These are phyloP conservation scores for Fusarium sp. DNA, from an alignment of 2,329 filamentous ascomycete species.

Conservation along the genomic window DNA sequence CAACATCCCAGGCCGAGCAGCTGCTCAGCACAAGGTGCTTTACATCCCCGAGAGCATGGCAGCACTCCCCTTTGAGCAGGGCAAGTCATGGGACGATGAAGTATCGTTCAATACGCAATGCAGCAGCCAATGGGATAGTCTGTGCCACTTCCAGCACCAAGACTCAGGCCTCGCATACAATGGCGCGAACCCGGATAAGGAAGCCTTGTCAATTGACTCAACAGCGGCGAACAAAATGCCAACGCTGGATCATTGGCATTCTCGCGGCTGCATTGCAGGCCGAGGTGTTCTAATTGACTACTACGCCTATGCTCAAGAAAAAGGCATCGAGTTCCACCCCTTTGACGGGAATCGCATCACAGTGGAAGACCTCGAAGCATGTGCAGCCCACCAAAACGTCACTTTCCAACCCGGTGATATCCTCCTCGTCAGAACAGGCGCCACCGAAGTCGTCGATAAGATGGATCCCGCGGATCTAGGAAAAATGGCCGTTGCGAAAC, in stretches of 20 bases:
- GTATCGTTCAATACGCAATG: conserved; percentile 68
- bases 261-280: conserved; percentile 44
- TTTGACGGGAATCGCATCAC: conserved; percentile 67
- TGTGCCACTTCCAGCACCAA: conserved; percentile 60
- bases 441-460: conserved; percentile 68
- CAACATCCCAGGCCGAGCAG: conserved; percentile 28
- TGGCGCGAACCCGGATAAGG: conserved; percentile 56
- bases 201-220: conserved; percentile 46
- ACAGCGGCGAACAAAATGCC: conserved; percentile 47
- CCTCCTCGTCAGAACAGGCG: conserved; percentile 74
- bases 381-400: conserved; percentile 70
- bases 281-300: conserved; percentile 71
- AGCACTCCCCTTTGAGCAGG: conserved; percentile 30
- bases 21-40: conserved; percentile 54
- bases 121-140: conserved; percentile 69
- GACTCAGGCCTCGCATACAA: conserved; percentile 64
- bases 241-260: conserved; percentile 65
- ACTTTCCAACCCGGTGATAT: conserved; percentile 76
- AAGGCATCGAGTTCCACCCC: conserved; percentile 64
- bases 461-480: conserved; percentile 55
- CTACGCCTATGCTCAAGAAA: conserved; percentile 62
- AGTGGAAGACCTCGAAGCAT: conserved; percentile 67
- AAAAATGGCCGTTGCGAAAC: conserved; percentile 49
- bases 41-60: conserved; percentile 48
- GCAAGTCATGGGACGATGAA: conserved; percentile 60